Percentiles rank a stretch among this genome's conserved stretches.
These are phyloP conservation scores for Seiridium unicorne DNA, from an alignment of 2,329 filamentous ascomycete genomes.

Conservation along the genomic window DNA sequence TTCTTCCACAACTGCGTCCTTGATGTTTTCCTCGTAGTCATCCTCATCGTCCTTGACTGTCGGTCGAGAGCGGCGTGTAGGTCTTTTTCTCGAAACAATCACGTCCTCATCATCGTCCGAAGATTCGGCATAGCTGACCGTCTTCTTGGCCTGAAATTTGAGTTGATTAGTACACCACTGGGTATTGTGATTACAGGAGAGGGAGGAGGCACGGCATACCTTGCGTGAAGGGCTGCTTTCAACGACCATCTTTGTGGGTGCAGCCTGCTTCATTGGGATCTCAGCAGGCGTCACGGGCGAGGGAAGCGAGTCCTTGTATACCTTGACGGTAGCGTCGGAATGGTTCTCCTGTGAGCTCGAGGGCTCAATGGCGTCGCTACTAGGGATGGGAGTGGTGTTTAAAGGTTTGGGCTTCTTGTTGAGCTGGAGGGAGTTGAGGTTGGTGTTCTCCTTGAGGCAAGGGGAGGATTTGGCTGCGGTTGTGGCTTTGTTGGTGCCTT, in stretches of 20 bases:
- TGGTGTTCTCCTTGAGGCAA: conserved; percentile 46
- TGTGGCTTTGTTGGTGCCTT: conserved; percentile 17
- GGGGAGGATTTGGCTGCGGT: conserved; percentile 27
- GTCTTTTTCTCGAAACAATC: conserved; percentile 45
- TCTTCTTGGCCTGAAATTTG: conserved; percentile 45
- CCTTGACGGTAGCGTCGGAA: conserved; percentile 41
- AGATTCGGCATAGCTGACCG: conserved; percentile 80
- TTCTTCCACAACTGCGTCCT: conserved; percentile 56
- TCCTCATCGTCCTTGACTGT: conserved; percentile 68
- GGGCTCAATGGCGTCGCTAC: conserved; percentile 71
- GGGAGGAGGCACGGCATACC: conserved; percentile 45
- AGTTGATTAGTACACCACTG: not conserved
- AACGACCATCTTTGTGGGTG: conserved; percentile 37
- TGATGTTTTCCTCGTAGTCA: conserved; percentile 63
- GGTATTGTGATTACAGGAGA: not conserved
- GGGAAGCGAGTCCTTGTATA: conserved; percentile 50
- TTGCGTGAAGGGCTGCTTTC: conserved; percentile 77
- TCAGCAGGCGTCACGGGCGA: conserved; percentile 43
- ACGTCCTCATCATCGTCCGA: conserved; percentile 77
- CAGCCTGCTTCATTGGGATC: conserved; percentile 36
- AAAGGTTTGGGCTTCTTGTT: conserved; percentile 33
- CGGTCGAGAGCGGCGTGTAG: conserved; percentile 49
- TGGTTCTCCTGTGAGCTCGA: conserved; percentile 68
- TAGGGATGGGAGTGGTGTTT: conserved; percentile 71
- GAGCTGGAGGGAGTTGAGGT: conserved; percentile 41